Conservation (phyloP, 345 rosid genomes). For the Eucalyptus urophylla region DNA sequence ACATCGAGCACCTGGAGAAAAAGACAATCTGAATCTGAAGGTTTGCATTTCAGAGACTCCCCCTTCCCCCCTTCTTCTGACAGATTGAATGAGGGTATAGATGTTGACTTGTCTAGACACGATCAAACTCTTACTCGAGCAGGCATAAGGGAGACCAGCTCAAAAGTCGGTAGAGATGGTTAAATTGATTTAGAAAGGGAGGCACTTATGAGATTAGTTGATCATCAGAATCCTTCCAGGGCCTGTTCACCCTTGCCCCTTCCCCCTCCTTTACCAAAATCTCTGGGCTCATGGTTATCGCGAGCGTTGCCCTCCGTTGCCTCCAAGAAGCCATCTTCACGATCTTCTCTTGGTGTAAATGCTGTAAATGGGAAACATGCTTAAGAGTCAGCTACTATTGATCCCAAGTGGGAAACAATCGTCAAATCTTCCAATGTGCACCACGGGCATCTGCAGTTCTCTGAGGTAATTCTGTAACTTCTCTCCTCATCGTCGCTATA, state of each 20-base stretch:
- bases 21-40: neutral
- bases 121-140: neutral
- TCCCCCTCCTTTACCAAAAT: constrained; percentile 66
- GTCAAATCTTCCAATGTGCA: constrained; percentile 47
- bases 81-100: neutral
- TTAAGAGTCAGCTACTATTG: constrained; percentile 4
- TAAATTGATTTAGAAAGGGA: constrained; percentile 17
- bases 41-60: constrained; percentile 6
- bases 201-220: constrained; percentile 1
- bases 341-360: constrained; percentile 12
- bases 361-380: constrained; percentile 11
- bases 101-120: neutral
- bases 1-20: neutral
- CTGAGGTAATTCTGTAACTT: constrained; percentile 39
- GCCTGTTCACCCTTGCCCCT: constrained; percentile 16
- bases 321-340: constrained; percentile 26
- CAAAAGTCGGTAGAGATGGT: constrained; percentile 5
- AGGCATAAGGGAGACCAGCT: neutral
- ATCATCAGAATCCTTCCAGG: constrained; percentile 7
- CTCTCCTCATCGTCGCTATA: neutral
- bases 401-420: constrained; percentile 69
- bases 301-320: constrained; percentile 52
- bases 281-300: constrained; percentile 89
- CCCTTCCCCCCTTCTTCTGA: neutral
- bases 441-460: constrained; percentile 35